Evolutionary conservation across 352 stramenopile genomes (phyloP).

Genomic region (Peronospora belbahrii): DNA sequence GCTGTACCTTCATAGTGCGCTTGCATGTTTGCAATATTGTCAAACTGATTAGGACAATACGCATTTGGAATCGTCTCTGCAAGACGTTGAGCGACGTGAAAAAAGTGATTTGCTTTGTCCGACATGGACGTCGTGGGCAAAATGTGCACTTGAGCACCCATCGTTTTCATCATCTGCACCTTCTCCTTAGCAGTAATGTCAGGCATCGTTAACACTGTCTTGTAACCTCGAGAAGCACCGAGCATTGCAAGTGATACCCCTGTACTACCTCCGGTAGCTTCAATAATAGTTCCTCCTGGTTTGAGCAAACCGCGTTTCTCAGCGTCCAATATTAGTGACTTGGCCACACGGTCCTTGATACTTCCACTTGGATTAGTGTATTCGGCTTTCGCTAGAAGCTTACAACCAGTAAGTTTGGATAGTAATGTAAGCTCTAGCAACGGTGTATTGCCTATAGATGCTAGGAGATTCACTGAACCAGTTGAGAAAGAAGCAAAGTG

Average conservation of each 20-base stretch:
- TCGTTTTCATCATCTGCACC: conserved; percentile 66
- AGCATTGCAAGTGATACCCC: conserved; percentile 88
- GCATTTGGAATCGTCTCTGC: conserved; percentile 27
- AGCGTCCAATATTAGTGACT: conserved; percentile 86
- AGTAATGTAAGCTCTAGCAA: conserved; percentile 58
- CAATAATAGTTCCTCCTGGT: conserved; percentile 50
- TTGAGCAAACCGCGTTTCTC: conserved; percentile 79
- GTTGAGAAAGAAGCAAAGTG: not conserved
- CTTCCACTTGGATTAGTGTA: conserved; percentile 88
- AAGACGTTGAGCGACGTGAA: conserved; percentile 55
- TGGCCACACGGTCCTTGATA: conserved; percentile 91
- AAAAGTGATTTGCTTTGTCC: conserved; percentile 66
- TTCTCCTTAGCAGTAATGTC: conserved; percentile 65
- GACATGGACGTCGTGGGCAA: conserved; percentile 52
- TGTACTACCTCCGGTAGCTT: conserved; percentile 88
- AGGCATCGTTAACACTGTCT: conserved; percentile 67
- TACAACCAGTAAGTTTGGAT: conserved; percentile 61
- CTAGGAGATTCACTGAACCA: conserved; percentile 22
- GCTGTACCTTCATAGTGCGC: conserved; percentile 75
- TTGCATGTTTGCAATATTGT: conserved; percentile 68
- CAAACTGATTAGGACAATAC: conserved; percentile 65
- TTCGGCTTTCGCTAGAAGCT: conserved; percentile 72
- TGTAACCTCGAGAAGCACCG: conserved; percentile 77
- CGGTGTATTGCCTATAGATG: conserved; percentile 66
- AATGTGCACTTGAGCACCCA: conserved; percentile 61